Evolutionary conservation across 495 filamentous ascomycete species (phyloP).

Genomic region (Hypoxylon subgilvum): DNA sequence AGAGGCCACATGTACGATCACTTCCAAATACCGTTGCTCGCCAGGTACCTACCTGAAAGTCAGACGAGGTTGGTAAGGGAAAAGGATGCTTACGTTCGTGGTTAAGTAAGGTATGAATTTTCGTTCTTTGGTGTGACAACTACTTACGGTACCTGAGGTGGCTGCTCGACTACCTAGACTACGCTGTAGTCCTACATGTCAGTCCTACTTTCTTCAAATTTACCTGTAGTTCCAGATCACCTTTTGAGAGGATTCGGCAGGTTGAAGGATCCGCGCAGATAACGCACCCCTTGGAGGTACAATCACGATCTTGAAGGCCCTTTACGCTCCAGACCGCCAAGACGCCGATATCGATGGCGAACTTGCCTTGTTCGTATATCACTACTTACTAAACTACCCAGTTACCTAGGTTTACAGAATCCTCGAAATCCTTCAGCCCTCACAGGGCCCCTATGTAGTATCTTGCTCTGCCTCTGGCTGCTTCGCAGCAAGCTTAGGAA

Average conservation of each 20-base stretch:
- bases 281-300: too few species aligned
- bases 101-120: too few species aligned
- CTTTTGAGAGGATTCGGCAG: not conserved
- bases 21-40: not conserved
- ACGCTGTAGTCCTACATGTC: too few species aligned
- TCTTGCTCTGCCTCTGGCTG: constrained; percentile 9
- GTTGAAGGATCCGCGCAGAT: constrained; percentile 1
- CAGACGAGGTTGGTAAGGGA: not conserved
- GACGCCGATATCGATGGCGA: too few species aligned
- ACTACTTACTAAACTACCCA: too few species aligned
- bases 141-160: too few species aligned
- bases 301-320: not conserved
- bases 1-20: not conserved
- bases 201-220: not conserved
- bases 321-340: not conserved
- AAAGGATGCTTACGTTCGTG: not conserved
- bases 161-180: not conserved
- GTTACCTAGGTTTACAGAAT: too few species aligned
- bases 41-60: too few species aligned
- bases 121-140: too few species aligned
- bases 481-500: constrained; percentile 2
- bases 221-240: constrained; percentile 1
- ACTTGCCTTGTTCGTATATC: too few species aligned
- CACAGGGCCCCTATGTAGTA: not conserved
- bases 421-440: too few species aligned